A percentile compares a stretch with the other conserved stretches of the same genome.
Evolutionary conservation across 148 eudicot species (phyloP).

Genomic region (Fagopyrum homotropicum): DNA sequence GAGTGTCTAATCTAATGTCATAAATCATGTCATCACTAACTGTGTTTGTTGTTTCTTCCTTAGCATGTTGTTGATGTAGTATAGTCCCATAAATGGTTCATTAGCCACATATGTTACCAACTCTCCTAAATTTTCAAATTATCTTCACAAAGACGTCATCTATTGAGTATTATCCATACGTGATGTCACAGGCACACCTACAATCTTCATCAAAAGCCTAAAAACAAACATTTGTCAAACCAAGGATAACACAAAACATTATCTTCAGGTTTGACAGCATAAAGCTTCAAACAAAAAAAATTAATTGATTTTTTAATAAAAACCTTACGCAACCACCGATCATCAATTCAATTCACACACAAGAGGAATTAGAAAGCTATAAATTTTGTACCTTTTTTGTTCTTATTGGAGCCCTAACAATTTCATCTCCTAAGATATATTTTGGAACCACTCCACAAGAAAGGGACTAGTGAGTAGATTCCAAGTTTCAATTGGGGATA

Average conservation of each 20-base stretch:
- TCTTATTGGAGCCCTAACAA: not conserved
- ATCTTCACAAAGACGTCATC: slow-evolving; percentile 50
- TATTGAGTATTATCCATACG: slow-evolving; percentile 41
- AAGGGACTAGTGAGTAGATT: not conserved
- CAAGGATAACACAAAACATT: not conserved
- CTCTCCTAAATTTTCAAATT: slow-evolving; percentile 37
- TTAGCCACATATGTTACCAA: slow-evolving; percentile 52
- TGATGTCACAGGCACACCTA: slow-evolving; percentile 25
- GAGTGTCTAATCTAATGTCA: no score
- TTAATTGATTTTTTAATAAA: not conserved
- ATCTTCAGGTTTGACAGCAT: not conserved
- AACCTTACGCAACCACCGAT: not conserved
- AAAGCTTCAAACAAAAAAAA: not conserved
- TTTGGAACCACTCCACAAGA: not conserved
- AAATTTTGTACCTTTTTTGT: not conserved
- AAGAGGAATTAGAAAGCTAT: not conserved
- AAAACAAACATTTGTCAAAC: slow-evolving; percentile 1
- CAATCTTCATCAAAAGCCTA: slow-evolving; percentile 11
- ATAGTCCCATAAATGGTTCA: slow-evolving; percentile 68
- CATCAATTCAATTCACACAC: not conserved
- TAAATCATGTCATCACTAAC: not conserved
- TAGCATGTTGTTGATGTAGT: slow-evolving; percentile 55
- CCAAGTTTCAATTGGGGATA: not conserved
- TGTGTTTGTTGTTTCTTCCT: slow-evolving; percentile 44
- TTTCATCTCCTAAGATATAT: not conserved